Conservation (phyloP, 2,329 filamentous ascomycete species). For the Nannizziopsis barbatae region DNA sequence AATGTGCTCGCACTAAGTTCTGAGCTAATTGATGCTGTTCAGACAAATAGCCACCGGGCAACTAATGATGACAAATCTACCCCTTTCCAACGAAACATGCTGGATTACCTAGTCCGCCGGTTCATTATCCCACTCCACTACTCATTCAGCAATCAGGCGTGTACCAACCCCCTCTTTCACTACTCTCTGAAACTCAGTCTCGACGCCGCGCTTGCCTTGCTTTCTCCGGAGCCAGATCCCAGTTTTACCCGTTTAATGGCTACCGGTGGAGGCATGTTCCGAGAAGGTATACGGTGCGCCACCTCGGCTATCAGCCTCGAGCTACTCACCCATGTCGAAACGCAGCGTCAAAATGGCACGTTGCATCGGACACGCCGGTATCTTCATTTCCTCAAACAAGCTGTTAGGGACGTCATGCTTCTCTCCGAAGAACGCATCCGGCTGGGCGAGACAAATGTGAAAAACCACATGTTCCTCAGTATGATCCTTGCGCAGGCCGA, state of each 20-base stretch:
- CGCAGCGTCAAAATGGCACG: conserved; percentile 10
- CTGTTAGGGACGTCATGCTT: conserved; percentile 13
- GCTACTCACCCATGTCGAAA: conserved; percentile 36
- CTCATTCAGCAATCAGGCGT: conserved; percentile 15
- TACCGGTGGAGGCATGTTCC: conserved; percentile 34
- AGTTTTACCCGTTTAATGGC: conserved; percentile 30
- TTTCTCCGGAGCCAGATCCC: too few relatives aligned
- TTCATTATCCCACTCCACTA: conserved; percentile 43
- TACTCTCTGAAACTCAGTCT: conserved; percentile 18
- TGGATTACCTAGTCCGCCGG: conserved; percentile 40
- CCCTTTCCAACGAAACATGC: conserved; percentile 39
- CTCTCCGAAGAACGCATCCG: conserved; percentile 16
- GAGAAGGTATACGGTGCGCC: conserved; percentile 31
- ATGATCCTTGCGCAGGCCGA: conserved; percentile 17
- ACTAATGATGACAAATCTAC: conserved; percentile 14
- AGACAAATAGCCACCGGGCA: conserved; percentile 13
- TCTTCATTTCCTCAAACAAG: conserved; percentile 15
- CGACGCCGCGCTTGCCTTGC: conserved; percentile 16
- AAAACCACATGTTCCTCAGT: conserved; percentile 18
- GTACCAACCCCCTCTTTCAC: conserved; percentile 15
- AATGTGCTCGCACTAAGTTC: conserved; percentile 21
- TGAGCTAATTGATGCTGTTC: conserved; percentile 21
- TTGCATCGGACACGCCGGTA: conserved; percentile 8
- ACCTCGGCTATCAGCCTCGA: conserved; percentile 39
- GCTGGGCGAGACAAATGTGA: conserved; percentile 21